Evolutionary conservation across 1,284 basidiomycete species (phyloP), one percentile per base, ranked within the genome.

Genomic region (Hypsizygus ulmarius): DNA sequence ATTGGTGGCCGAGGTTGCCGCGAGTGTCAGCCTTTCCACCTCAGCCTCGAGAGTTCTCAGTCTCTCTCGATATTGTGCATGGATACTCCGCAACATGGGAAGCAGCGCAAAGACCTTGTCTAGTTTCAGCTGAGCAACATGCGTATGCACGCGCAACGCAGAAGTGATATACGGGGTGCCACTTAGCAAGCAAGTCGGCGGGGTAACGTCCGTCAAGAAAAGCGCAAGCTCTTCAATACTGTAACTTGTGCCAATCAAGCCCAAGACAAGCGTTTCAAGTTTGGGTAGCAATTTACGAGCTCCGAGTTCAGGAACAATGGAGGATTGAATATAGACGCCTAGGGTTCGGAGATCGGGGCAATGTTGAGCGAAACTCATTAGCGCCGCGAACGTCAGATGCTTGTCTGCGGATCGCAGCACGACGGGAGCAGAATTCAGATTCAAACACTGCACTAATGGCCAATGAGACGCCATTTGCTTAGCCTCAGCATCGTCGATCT

Each of bases 401-500:
- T 50, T 45, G 8, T 34, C 38, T 12, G 25, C 38, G 6, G 43
- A 27, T 15, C 34, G n/a, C n/a, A 43, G 11, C 8, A 21, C 21
- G 11, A 16, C 27, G 2, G 43, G 43, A 19, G n/a, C 15, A 5
- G 48, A 38, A 19, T 37, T 40, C 11, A 45, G 27, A 34, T 15
- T 8, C 1, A 50, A 39, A n/a, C 45, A 27, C 34, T 33, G 43
- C 5, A 45, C 12, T 2, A 15, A 37, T 12, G 33, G 48, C 48
- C 48, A 50, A 27, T 45, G 39, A 2, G 45, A 36, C 2, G 52
- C 52, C 16, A 53, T 30, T 16, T 15, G 30, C 5, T 37, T 14
- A 33, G 38, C 45, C 6, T 45, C 41, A 8, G 27, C 14, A 15
- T 53, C 44, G 45, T 50, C 39, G 10, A 53, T 40, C 16, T 53